Evolutionary conservation across 2,329 filamentous ascomycete genomes (phyloP).

Genomic region (Ophiosphaerella korrae): DNA sequence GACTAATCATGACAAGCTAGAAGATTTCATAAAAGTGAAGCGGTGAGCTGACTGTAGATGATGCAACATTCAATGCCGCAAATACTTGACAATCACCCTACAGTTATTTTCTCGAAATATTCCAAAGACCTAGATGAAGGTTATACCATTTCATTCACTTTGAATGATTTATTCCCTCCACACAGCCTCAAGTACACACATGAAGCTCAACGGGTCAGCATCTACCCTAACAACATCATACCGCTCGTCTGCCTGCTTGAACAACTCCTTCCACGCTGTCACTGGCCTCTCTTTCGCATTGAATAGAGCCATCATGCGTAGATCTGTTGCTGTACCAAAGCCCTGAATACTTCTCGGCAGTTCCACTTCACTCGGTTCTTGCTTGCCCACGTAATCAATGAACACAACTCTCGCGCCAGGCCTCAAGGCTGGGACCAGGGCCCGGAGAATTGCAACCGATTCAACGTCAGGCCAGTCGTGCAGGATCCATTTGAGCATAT

Average conservation of each 20-base stretch:
- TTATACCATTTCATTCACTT: too few relatives aligned
- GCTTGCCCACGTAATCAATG: conserved; percentile 44
- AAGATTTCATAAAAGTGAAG: too few relatives aligned
- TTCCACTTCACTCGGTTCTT: conserved; percentile 30
- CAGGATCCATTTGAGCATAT: conserved; percentile 64
- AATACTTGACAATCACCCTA: too few relatives aligned
- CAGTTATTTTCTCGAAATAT: too few relatives aligned
- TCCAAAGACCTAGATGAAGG: too few relatives aligned
- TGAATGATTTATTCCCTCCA: conserved; percentile 21
- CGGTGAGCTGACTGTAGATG: too few relatives aligned
- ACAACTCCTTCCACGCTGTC: conserved; percentile 54
- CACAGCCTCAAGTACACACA: conserved; percentile 36
- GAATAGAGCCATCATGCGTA: conserved; percentile 58
- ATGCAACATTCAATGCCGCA: too few relatives aligned
- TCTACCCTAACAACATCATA: conserved; percentile 47
- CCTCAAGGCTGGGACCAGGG: conserved; percentile 61
- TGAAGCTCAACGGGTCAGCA: conserved; percentile 28
- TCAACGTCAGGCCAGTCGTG: conserved; percentile 65
- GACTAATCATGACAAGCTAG: too few relatives aligned
- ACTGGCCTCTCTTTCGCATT: conserved; percentile 56
- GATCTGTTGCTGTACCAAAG: conserved; percentile 49
- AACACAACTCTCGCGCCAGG: conserved; percentile 57
- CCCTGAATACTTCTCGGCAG: conserved; percentile 30
- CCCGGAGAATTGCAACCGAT: conserved; percentile 41
- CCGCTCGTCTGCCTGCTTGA: conserved; percentile 53